Evolutionary conservation across 2,329 filamentous ascomycete genomes (phyloP).

Genomic region (Akanthomyces muscarius): DNA sequence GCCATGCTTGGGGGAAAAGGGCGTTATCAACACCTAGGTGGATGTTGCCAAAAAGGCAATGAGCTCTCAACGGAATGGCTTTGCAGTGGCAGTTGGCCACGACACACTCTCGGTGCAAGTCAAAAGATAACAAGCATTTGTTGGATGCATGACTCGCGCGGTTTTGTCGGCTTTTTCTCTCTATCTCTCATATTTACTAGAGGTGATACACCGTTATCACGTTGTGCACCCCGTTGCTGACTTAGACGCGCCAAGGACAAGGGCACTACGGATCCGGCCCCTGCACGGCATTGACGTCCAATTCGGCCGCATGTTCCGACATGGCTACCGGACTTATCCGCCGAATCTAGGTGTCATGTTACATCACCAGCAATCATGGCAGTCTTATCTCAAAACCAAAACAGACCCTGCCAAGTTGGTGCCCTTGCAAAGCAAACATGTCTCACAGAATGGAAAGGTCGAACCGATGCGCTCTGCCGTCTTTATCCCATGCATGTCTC

Average conservation of each 20-base stretch:
- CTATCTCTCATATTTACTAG: not conserved
- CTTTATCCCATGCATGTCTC: not conserved
- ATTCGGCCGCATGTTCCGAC: not conserved
- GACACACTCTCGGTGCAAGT: not conserved
- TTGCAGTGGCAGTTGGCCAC: not conserved
- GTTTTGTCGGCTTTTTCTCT: too few relatives aligned
- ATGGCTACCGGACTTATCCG: not conserved
- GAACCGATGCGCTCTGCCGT: not conserved
- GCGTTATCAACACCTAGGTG: not conserved
- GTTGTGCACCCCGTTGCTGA: not conserved
- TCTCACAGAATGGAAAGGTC: not conserved
- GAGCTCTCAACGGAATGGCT: not conserved
- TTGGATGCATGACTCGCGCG: not conserved
- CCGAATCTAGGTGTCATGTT: not conserved
- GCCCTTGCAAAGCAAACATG: not conserved
- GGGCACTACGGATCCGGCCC: not conserved
- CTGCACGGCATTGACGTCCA: not conserved
- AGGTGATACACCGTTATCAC: not conserved
- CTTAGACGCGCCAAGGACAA: not conserved
- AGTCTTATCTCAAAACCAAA: not conserved
- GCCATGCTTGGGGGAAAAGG: not conserved
- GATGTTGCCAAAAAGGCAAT: not conserved
- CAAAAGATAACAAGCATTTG: not conserved
- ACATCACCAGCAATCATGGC: not conserved
- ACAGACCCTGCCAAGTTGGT: not conserved